Conservation (phyloP, 257 asterid genomes). For the Ilex aquifolium region DNA sequence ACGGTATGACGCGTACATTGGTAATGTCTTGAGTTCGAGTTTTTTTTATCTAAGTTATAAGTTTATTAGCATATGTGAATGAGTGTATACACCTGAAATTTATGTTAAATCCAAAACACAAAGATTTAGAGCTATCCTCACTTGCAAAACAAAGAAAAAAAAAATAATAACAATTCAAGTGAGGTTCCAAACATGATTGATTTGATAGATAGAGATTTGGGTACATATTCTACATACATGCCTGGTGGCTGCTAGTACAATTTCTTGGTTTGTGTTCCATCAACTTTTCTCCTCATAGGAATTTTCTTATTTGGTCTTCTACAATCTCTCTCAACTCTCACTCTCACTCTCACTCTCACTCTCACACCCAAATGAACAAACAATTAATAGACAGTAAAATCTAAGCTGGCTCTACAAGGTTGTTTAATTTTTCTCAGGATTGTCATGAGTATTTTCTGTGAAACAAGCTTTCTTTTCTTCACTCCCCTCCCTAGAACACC, state of each 20-base stretch:
- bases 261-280: not conserved
- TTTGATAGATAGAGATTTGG: constrained; percentile 21
- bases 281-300: not conserved
- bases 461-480: not conserved
- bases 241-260: constrained; percentile 17
- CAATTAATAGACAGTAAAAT: constrained; percentile 7
- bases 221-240: constrained; percentile 19
- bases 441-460: not conserved
- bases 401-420: constrained; percentile 15
- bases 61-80: too few relatives aligned
- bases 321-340: not conserved
- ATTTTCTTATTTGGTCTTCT: not conserved
- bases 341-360: too few relatives aligned
- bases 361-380: constrained; percentile 1
- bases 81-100: too few relatives aligned
- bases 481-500: not conserved
- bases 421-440: not conserved
- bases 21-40: too few relatives aligned
- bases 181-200: constrained; percentile 10
- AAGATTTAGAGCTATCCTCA: too few relatives aligned
- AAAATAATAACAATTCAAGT: constrained; percentile 8
- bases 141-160: not conserved
- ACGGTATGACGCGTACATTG: too few relatives aligned
- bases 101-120: too few relatives aligned
- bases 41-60: too few relatives aligned